Conservation (phyloP, 345 rosid genomes). For the Salix dunnii region DNA sequence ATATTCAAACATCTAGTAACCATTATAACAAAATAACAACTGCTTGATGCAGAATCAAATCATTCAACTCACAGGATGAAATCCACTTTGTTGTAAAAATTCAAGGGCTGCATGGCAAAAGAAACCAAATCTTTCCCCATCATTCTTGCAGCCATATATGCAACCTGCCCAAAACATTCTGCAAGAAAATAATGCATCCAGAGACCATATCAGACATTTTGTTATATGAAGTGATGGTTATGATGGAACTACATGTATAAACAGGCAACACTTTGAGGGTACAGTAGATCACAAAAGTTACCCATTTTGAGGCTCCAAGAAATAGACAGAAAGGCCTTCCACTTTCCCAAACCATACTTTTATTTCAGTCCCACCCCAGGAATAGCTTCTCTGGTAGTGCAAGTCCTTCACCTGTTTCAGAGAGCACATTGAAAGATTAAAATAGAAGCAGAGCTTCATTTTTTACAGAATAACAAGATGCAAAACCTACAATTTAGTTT, state of each 20-base stretch:
- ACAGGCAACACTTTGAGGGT: not conserved
- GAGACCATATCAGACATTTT: slow-evolving; percentile 1
- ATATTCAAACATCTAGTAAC: not conserved
- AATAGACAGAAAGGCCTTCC: slow-evolving; percentile 86
- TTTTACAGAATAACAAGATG: not conserved
- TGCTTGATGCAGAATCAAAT: not conserved
- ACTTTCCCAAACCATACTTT: slow-evolving; percentile 90
- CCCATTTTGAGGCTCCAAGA: slow-evolving; percentile 91
- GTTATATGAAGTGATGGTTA: not conserved
- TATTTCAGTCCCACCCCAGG: slow-evolving; percentile 83
- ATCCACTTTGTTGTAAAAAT: slow-evolving; percentile 79
- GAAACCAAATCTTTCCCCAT: slow-evolving; percentile 81
- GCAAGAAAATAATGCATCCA: slow-evolving; percentile 17
- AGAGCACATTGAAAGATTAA: slow-evolving; percentile 6
- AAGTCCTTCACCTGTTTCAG: slow-evolving; percentile 68
- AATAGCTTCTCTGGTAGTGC: slow-evolving; percentile 54
- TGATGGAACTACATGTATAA: not conserved
- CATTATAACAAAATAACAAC: not conserved
- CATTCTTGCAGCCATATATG: slow-evolving; percentile 73
- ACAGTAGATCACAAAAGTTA: slow-evolving; percentile 25
- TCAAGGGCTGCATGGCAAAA: slow-evolving; percentile 97
- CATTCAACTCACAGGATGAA: slow-evolving; percentile 63
- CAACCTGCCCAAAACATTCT: slow-evolving; percentile 70
- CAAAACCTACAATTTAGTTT: too few species aligned
- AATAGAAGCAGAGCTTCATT: not conserved